A percentile compares a stretch with the other conserved stretches of the same genome.
Evolutionary conservation across 164 flowering plant species (phyloP).

Genomic region (Brasenia schreberi): DNA sequence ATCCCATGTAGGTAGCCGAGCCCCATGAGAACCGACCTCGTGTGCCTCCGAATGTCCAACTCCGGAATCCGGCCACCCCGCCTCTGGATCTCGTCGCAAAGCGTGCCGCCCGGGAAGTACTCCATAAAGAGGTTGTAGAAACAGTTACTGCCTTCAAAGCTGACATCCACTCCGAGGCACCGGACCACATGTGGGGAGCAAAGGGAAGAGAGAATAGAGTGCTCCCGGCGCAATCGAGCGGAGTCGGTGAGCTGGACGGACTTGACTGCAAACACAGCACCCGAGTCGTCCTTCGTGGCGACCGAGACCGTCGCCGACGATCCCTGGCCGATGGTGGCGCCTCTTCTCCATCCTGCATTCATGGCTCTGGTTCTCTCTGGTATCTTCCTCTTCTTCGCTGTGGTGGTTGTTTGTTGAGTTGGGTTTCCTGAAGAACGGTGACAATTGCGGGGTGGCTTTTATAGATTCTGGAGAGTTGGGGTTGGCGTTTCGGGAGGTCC

Average conservation of each 20-base stretch:
- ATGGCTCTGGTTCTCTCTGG: neutral
- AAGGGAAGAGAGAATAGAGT: slow-evolving; percentile 19
- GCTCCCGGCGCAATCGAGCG: slow-evolving; percentile 30
- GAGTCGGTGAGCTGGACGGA: slow-evolving; percentile 17
- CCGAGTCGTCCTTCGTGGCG: slow-evolving; percentile 15
- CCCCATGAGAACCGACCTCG: slow-evolving; percentile 35
- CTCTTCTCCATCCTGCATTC: slow-evolving; percentile 37
- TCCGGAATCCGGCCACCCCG: slow-evolving; percentile 26
- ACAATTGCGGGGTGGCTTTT: no score
- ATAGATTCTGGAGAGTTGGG: no score
- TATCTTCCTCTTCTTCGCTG: no score
- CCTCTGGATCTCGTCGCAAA: slow-evolving; percentile 27
- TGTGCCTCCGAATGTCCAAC: slow-evolving; percentile 20
- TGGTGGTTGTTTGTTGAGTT: no score
- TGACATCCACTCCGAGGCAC: slow-evolving; percentile 32
- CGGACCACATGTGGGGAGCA: slow-evolving; percentile 26
- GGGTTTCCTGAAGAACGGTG: no score
- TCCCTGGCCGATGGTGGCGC: slow-evolving; percentile 41
- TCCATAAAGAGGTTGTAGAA: slow-evolving; percentile 50
- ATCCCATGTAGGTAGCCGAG: slow-evolving; percentile 30
- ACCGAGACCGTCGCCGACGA: slow-evolving; percentile 38
- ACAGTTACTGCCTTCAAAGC: slow-evolving; percentile 21
- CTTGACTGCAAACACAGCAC: slow-evolving; percentile 41
- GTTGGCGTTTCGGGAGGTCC: no score
- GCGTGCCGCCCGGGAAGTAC: slow-evolving; percentile 40